Percentiles rank a stretch among this genome's conserved stretches.
These are phyloP conservation scores for Kalanchoe fedtschenkoi DNA, from an alignment of 164 flowering plant genomes.

Conservation along the genomic window DNA sequence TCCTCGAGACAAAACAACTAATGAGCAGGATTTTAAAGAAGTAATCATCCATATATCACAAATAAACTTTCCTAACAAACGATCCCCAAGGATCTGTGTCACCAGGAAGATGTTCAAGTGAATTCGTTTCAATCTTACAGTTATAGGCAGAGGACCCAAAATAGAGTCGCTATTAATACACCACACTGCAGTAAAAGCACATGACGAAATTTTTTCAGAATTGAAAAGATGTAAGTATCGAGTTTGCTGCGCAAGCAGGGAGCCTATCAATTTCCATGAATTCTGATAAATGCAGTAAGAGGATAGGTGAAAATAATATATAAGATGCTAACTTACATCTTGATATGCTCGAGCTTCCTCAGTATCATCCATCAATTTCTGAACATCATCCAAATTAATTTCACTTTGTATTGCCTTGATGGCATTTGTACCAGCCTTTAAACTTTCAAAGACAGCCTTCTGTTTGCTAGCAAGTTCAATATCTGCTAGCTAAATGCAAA, in stretches of 20 bases:
- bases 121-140: background rate
- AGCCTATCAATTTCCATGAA: background rate
- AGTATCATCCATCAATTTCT: slow-evolving; percentile 88
- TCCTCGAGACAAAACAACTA: no score
- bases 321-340: slow-evolving; percentile 50
- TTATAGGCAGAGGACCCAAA: background rate
- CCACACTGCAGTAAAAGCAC: background rate
- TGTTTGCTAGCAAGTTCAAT: slow-evolving; percentile 92
- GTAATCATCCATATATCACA: no score
- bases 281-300: background rate
- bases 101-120: background rate
- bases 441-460: slow-evolving; percentile 87
- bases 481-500: slow-evolving; percentile 68
- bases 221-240: no score
- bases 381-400: slow-evolving; percentile 84
- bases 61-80: no score
- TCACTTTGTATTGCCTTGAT: slow-evolving; percentile 93
- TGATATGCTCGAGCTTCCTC: slow-evolving; percentile 92
- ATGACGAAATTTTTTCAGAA: no score
- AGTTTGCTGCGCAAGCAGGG: no score
- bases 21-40: no score
- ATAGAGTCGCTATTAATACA: background rate
- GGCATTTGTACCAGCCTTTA: slow-evolving; percentile 72
- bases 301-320: background rate
- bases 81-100: no score